Percentiles rank a stretch among this genome's conserved stretches.
phyloP scores from a whole-genome alignment of 1,139 yeast genomes.

The Debaryomycetaceae sp. region DNA sequence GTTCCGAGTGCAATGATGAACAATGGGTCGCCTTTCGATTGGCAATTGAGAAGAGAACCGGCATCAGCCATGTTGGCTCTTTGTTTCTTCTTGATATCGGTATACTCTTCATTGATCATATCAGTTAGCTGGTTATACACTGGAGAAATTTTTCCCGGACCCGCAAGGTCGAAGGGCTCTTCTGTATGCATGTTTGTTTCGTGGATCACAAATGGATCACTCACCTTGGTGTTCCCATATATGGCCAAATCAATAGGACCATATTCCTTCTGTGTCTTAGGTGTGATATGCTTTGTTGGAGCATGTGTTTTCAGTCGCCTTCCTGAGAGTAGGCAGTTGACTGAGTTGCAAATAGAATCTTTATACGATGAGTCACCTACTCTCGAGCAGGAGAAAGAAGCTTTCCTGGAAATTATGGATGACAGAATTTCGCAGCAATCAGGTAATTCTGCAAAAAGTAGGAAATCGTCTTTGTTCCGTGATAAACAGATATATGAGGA shows the following conservation, averaged over 20 bases:
- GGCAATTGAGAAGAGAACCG: slow-evolving; percentile 16
- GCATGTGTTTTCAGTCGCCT: slow-evolving; percentile 25
- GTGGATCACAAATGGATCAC: slow-evolving; percentile 45
- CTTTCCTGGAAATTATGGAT: background rate
- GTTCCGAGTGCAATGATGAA: slow-evolving; percentile 2
- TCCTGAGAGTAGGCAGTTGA: slow-evolving; percentile 42
- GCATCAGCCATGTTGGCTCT: slow-evolving; percentile 44
- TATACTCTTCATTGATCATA: slow-evolving; percentile 47
- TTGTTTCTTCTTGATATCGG: slow-evolving; percentile 45
- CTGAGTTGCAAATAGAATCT: slow-evolving; percentile 10
- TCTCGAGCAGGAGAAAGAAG: background rate
- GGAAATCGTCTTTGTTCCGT: background rate
- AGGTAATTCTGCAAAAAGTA: background rate
- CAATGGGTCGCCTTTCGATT: slow-evolving; percentile 14
- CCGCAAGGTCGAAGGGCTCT: slow-evolving; percentile 48
- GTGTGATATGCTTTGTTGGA: slow-evolving; percentile 30
- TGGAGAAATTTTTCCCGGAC: slow-evolving; percentile 50
- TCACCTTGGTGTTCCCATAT: slow-evolving; percentile 42
- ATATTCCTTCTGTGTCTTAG: slow-evolving; percentile 44
- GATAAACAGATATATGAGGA: slow-evolving; percentile 3
- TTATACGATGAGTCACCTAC: background rate
- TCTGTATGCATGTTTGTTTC: slow-evolving; percentile 52
- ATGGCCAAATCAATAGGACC: slow-evolving; percentile 34
- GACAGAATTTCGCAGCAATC: background rate
- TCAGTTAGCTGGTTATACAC: slow-evolving; percentile 55